Base-by-base conservation (phyloP, 2,329 filamentous ascomycete species). In the Raffaelea arxii region DNA sequence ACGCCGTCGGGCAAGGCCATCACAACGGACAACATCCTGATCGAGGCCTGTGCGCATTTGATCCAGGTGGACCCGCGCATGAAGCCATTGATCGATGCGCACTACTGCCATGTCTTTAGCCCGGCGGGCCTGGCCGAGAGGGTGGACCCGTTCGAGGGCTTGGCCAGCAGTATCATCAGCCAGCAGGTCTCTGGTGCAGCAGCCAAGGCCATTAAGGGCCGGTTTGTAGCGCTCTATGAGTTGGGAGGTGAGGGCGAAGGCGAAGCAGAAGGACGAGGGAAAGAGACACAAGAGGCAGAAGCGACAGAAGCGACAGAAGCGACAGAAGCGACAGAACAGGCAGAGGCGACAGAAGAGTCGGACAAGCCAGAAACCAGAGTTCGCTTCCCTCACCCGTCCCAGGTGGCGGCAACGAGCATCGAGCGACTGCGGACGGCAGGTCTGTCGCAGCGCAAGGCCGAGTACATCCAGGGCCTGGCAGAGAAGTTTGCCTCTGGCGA, bases 121-220 rank as follows among this genome's bases (percentile, higher is more conserved):
- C 77, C 87, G 0, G 82, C 84, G 52, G 88, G 89, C 0, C 68
- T 97, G n/a, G 78, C 82, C 24, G 88, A 96, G 63, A 73, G 79
- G 53, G 78, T 96, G 50, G 88, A 97, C 64, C 92, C 92, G 0
- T 98, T 96, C 59, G 82, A 84, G 55, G 82, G 79, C 48, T 73
- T 98, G 27, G 76, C 79, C 35, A 90, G 84, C 62, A 85, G 89
- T 44, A 96, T 98, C 59, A 94, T 97, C 56, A 89, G 87, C 45
- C 92, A 97, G 66, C 92, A 98, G 68, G 91, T 98, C 19, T 95
- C 89, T 1, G 89, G 91, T 18, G 88, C 89, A 6, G 92, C 92
- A 1, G 92, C 92, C 12, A 84, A 79, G 54, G 86, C 86, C 6
- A 97, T 98, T 66, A 90, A 91, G 62, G 77, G 76, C 43, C 91